These are phyloP conservation scores for Phytophthora citrophthora DNA, from an alignment of 352 stramenopile species.

Conservation along the genomic window DNA sequence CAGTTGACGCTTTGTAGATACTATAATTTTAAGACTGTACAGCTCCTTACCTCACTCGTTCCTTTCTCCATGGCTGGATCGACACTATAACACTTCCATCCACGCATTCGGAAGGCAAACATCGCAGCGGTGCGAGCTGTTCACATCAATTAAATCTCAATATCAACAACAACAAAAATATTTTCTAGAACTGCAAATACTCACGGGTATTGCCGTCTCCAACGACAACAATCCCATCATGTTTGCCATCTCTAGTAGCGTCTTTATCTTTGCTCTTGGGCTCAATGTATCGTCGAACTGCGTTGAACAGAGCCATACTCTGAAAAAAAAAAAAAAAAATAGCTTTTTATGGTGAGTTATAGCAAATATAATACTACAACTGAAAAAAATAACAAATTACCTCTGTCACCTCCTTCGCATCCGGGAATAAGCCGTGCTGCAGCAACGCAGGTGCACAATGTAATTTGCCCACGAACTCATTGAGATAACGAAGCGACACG, in stretches of 20 bases:
- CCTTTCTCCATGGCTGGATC: conserved; percentile 78
- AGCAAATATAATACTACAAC: not conserved
- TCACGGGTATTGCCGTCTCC: conserved; percentile 82
- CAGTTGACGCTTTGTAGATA: not conserved
- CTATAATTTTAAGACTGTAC: not conserved
- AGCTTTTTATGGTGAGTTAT: not conserved
- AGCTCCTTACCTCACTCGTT: conserved; percentile 42
- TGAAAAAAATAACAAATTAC: conserved; percentile 26
- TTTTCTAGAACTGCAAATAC: conserved; percentile 4
- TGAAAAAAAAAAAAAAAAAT: conserved; percentile 17
- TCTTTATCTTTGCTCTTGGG: conserved; percentile 26
- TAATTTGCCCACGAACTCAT: conserved; percentile 86
- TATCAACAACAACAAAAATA: no score
- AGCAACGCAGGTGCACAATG: conserved; percentile 75
- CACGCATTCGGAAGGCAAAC: conserved; percentile 73
- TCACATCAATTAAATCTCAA: conserved; percentile 1
- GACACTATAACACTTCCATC: conserved; percentile 83
- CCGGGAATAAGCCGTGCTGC: conserved; percentile 75
- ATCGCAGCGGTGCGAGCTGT: conserved; percentile 76
- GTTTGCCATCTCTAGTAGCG: conserved; percentile 23
- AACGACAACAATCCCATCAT: conserved; percentile 80
- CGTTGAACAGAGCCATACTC: conserved; percentile 89
- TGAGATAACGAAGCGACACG: conserved; percentile 80
- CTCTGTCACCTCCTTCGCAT: conserved; percentile 88
- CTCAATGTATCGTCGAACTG: conserved; percentile 69